phyloP scores from a whole-genome alignment of 2,329 filamentous ascomycete species.

The Exophiala viscosa region DNA sequence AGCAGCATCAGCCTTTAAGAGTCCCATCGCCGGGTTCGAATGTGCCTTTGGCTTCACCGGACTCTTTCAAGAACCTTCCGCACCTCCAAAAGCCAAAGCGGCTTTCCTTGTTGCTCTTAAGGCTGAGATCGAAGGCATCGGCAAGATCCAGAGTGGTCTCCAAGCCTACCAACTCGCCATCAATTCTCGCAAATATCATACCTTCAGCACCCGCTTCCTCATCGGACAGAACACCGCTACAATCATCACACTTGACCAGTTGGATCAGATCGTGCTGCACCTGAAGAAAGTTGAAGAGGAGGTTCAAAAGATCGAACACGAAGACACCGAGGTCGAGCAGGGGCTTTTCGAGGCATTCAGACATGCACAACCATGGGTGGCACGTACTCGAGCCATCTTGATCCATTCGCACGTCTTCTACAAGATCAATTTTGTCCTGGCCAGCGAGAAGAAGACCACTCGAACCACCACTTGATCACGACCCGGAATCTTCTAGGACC shows the following conservation, averaged over 20 bases:
- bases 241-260: constrained; percentile 16
- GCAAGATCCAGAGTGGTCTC: constrained; percentile 10
- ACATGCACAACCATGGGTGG: constrained; percentile 16
- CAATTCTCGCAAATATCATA: constrained; percentile 18
- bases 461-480: neutral
- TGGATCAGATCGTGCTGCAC: constrained; percentile 14
- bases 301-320: constrained; percentile 6
- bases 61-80: constrained; percentile 3
- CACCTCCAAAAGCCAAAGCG: constrained; percentile 7
- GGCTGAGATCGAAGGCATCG: constrained; percentile 10
- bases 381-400: constrained; percentile 13
- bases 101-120: constrained; percentile 11
- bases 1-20: neutral
- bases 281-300: constrained; percentile 15
- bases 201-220: constrained; percentile 19
- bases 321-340: constrained; percentile 10
- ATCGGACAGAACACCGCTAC: constrained; percentile 17
- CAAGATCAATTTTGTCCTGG: constrained; percentile 26
- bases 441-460: constrained; percentile 7
- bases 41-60: constrained; percentile 20
- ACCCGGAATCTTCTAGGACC: neutral
- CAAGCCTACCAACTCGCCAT: constrained; percentile 18
- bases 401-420: constrained; percentile 22
- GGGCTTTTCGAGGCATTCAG: constrained; percentile 10
- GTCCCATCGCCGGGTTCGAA: constrained; percentile 9